Conservation (phyloP, 2,329 filamentous ascomycete species). For the Pseudogymnoascus sp. region DNA sequence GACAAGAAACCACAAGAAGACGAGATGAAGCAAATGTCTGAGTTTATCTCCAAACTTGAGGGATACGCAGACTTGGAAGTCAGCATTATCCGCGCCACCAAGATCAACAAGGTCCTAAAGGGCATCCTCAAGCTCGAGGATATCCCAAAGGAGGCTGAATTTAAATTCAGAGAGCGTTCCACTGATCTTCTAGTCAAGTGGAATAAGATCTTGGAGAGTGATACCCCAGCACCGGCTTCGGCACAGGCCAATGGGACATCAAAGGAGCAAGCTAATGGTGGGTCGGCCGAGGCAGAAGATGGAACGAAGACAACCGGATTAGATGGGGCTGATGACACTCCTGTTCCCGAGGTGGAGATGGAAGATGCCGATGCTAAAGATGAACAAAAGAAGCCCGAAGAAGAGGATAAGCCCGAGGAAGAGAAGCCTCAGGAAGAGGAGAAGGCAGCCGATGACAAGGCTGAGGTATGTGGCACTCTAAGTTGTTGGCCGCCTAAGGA, state of each 20-base stretch:
- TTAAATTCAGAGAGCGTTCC: constrained; percentile 79
- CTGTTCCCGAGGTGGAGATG: constrained; percentile 23
- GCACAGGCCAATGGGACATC: constrained; percentile 22
- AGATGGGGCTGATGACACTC: constrained; percentile 22
- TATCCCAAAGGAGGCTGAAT: constrained; percentile 85
- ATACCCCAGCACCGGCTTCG: constrained; percentile 36
- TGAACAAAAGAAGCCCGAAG: constrained; percentile 34
- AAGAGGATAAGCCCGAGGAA: constrained; percentile 28
- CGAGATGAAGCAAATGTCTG: constrained; percentile 71
- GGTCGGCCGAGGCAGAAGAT: constrained; percentile 26
- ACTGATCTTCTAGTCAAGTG: constrained; percentile 75
- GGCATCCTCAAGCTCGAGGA: constrained; percentile 76
- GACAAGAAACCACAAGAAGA: constrained; percentile 80
- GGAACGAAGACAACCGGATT: constrained; percentile 24
- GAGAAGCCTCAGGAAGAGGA: constrained; percentile 10
- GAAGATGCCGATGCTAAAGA: constrained; percentile 33
- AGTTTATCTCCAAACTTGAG: constrained; percentile 59
- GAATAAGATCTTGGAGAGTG: constrained; percentile 70
- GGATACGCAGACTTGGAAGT: constrained; percentile 54
- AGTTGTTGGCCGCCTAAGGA: not conserved
- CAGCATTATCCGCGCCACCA: constrained; percentile 79
- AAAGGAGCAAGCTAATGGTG: constrained; percentile 35
- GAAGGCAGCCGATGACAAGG: constrained; percentile 3
- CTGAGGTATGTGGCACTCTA: constrained; percentile 2
- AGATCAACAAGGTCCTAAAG: constrained; percentile 98